These are phyloP conservation scores for Colletotrichum theobromicola DNA, from an alignment of 2,329 filamentous ascomycete genomes.

Conservation along the genomic window DNA sequence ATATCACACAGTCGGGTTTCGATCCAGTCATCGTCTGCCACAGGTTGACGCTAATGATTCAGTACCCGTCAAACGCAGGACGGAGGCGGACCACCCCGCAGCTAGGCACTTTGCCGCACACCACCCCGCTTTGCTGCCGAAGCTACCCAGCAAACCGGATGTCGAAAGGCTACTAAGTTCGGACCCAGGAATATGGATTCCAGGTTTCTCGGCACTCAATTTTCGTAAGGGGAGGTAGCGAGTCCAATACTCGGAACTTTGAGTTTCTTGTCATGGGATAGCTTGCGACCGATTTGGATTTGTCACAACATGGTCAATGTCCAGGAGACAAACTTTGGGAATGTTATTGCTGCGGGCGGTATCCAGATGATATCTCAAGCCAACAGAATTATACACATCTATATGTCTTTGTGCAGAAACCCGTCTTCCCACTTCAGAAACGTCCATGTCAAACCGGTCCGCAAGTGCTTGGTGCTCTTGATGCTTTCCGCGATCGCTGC, in stretches of 20 bases:
- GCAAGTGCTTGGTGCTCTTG: not conserved
- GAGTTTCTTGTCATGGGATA: not conserved
- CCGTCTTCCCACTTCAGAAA: not conserved
- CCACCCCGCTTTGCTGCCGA: not conserved
- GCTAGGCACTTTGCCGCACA: not conserved
- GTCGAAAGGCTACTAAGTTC: not conserved
- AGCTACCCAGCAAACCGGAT: not conserved
- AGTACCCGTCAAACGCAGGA: not conserved
- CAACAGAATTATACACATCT: not conserved
- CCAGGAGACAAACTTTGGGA: not conserved
- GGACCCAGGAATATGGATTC: not conserved
- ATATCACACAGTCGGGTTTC: not conserved
- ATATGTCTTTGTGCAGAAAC: not conserved
- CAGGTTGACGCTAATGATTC: constrained; percentile 17
- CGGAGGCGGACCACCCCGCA: not conserved
- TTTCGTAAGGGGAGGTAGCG: not conserved
- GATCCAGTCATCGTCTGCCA: not conserved
- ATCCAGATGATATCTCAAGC: not conserved
- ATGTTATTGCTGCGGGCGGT: rapidly evolving
- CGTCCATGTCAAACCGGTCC: not conserved
- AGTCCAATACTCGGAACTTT: not conserved
- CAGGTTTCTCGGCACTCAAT: not conserved
- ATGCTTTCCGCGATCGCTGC: not conserved
- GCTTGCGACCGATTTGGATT: too few species aligned
- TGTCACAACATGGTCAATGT: not conserved